These are phyloP conservation scores for Alternaria metachromatica DNA, from an alignment of 2,329 filamentous ascomycete genomes.

Conservation along the genomic window DNA sequence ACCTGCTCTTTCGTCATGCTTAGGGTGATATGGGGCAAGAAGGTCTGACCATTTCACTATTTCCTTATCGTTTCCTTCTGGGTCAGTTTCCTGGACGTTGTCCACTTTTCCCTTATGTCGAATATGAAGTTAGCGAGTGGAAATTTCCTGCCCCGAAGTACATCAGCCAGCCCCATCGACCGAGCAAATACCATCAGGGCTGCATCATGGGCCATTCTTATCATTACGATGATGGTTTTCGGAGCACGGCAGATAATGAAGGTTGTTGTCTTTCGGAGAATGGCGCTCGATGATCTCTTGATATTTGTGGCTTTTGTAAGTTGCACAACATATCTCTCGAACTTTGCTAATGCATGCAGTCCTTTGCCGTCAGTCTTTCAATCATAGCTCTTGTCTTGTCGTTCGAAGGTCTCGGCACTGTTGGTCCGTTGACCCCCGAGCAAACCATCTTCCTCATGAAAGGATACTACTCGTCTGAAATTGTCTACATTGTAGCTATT, in stretches of 20 bases:
- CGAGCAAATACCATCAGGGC: constrained; percentile 30
- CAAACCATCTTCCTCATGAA: constrained; percentile 36
- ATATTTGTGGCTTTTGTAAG: constrained; percentile 43
- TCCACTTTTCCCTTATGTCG: not conserved
- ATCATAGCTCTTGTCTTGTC: constrained; percentile 32
- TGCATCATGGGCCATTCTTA: constrained; percentile 35
- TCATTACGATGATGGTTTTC: constrained; percentile 31
- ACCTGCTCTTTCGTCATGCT: constrained; percentile 12
- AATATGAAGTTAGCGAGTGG: constrained; percentile 25
- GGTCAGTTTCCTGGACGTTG: constrained; percentile 11
- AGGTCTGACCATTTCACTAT: constrained; percentile 7
- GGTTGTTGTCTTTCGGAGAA: constrained; percentile 29
- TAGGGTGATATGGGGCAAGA: constrained; percentile 2
- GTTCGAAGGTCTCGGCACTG: constrained; percentile 32
- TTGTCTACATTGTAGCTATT: constrained; percentile 40
- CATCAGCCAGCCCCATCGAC: constrained; percentile 15
- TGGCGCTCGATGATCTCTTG: constrained; percentile 37
- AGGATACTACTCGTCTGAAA: constrained; percentile 41
- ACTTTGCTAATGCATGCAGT: constrained; percentile 23
- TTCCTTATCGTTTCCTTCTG: constrained; percentile 18
- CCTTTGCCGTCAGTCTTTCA: constrained; percentile 37
- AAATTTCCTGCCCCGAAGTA: constrained; percentile 9
- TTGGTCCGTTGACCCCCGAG: constrained; percentile 19
- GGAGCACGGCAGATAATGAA: constrained; percentile 37
- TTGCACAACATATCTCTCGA: not conserved